Evolutionary conservation across 805 yeast genomes (phyloP).

Genomic region (Kuraishia ogatae): DNA sequence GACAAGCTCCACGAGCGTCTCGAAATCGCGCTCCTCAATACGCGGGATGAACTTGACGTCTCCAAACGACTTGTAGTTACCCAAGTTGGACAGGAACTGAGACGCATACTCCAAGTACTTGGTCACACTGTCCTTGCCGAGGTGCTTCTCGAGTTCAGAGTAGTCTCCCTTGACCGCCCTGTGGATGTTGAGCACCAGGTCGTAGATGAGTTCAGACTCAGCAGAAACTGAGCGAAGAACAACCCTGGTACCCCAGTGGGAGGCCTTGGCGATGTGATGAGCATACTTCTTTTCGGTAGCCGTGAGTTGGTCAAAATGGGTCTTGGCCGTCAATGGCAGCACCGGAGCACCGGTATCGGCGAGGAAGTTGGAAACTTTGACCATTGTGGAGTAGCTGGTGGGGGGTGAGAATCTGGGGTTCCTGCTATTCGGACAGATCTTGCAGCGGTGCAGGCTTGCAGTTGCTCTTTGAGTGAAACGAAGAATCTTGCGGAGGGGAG

Average conservation of each 20-base stretch:
- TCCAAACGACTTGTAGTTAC: slow-evolving; percentile 82
- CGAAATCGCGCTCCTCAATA: slow-evolving; percentile 38
- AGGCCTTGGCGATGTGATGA: slow-evolving; percentile 74
- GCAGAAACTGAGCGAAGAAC: slow-evolving; percentile 76
- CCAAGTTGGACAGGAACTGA: slow-evolving; percentile 66
- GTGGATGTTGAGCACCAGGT: slow-evolving; percentile 58
- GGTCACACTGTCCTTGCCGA: slow-evolving; percentile 27
- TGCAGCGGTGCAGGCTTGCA: background rate
- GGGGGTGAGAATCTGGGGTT: background rate
- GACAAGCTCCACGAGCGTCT: slow-evolving; percentile 32
- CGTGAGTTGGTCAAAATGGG: slow-evolving; percentile 60
- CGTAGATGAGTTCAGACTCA: slow-evolving; percentile 70
- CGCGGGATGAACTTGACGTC: slow-evolving; percentile 80
- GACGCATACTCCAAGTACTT: slow-evolving; percentile 65
- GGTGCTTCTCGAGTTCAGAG: slow-evolving; percentile 21
- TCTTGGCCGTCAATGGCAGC: slow-evolving; percentile 57
- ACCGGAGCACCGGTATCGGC: slow-evolving; percentile 67
- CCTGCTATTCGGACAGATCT: background rate
- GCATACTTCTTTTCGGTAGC: slow-evolving; percentile 61
- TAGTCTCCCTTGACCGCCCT: slow-evolving; percentile 39
- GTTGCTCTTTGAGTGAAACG: background rate
- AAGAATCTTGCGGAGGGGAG: background rate
- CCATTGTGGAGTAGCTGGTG: background rate
- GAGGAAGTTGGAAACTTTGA: background rate
- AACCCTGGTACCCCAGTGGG: slow-evolving; percentile 76